A percentile compares a stretch with the other conserved stretches of the same genome.
Conservation (phyloP, 192 early-diverging fungal species). For the Globomyces pollinis-pini region DNA sequence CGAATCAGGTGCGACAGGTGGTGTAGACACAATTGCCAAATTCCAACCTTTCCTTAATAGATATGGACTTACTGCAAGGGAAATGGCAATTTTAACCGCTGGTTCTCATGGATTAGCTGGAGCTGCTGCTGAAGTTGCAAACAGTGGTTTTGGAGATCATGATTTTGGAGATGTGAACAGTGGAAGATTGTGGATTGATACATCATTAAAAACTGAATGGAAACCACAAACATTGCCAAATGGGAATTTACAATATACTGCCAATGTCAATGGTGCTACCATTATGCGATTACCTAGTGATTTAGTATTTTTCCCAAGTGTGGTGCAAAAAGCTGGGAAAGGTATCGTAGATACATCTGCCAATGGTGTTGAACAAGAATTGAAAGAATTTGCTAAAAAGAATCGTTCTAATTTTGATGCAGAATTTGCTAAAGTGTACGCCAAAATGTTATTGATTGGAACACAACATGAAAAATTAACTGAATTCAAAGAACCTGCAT, state of each 20-base stretch:
- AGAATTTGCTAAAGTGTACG: neutral
- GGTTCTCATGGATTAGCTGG: neutral
- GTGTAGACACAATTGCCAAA: neutral
- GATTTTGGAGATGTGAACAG: neutral
- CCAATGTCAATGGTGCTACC: neutral
- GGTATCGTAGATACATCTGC: neutral
- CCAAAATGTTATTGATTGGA: neutral
- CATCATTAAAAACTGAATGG: neutral
- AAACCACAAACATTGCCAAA: neutral
- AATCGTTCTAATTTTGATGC: neutral
- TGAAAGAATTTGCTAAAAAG: neutral
- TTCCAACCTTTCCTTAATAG: slow-evolving; percentile 1
- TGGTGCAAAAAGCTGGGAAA: neutral
- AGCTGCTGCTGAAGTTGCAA: neutral
- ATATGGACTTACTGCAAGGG: neutral
- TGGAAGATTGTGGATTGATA: neutral
- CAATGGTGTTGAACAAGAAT: neutral
- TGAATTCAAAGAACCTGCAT: neutral
- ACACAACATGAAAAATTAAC: neutral
- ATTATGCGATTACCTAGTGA: neutral
- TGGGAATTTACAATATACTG: neutral
- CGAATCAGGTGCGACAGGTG: neutral
- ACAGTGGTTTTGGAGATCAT: neutral
- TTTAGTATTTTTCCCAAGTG: neutral
- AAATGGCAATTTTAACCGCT: neutral